Conservation (phyloP, 306 rosid genomes). For the Cyclanthera cordifolia region DNA sequence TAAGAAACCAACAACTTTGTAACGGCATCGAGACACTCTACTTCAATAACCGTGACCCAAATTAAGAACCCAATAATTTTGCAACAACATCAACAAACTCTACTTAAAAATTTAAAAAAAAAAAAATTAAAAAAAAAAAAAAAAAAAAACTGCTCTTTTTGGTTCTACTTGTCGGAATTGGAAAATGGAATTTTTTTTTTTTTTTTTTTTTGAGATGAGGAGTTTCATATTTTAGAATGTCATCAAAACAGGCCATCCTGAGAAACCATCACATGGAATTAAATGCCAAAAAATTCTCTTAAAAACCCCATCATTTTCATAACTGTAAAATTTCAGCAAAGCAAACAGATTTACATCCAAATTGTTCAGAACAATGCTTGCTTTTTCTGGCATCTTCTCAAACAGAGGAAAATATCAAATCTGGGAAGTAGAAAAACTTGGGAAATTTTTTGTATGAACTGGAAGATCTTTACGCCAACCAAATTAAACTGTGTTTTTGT, state of each 20-base stretch:
- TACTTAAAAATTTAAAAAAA: no score
- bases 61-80: background rate
- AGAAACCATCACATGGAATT: background rate
- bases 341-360: constrained; percentile 2
- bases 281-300: background rate
- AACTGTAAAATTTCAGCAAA: background rate
- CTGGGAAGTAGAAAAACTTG: background rate
- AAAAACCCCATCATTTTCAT: background rate
- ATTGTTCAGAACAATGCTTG: constrained; percentile 4
- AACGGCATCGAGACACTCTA: background rate
- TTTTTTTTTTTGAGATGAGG: no score
- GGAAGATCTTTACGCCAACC: background rate
- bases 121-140: no score
- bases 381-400: constrained; percentile 2
- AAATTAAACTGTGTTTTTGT: background rate
- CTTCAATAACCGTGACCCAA: background rate
- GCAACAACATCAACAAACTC: background rate
- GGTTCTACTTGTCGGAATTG: background rate
- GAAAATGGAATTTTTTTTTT: no score
- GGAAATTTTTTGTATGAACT: background rate
- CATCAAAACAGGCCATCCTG: background rate
- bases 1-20: background rate
- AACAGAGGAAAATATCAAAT: background rate
- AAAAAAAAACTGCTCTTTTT: background rate
- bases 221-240: background rate